A percentile compares a stretch with the other conserved stretches of the same genome.
phyloP scores from a whole-genome alignment of 257 asterid species.

The Scutellaria minor region DNA sequence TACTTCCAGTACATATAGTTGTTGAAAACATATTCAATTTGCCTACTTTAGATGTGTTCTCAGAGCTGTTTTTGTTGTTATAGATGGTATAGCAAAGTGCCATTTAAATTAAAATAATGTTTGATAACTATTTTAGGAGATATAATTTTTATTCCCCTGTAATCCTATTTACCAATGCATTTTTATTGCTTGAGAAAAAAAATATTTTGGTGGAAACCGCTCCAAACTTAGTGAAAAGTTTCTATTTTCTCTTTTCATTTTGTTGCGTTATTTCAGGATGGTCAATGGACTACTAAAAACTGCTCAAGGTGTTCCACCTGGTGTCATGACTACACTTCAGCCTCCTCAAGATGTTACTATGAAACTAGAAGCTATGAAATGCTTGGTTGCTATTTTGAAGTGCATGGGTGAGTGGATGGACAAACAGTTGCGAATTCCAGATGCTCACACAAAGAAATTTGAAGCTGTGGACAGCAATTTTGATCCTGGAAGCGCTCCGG shows the following conservation, averaged over 20 bases:
- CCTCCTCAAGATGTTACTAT: constrained; percentile 84
- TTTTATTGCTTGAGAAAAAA: constrained; percentile 3
- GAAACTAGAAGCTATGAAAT: constrained; percentile 95
- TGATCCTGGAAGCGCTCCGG: constrained; percentile 68
- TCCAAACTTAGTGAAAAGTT: constrained; percentile 20
- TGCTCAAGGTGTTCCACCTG: constrained; percentile 99
- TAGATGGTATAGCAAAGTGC: constrained; percentile 2
- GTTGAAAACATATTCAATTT: constrained; percentile 1
- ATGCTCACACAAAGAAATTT: constrained; percentile 63
- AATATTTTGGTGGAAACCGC: constrained; percentile 5
- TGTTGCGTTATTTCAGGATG: constrained; percentile 60
- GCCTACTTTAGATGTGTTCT: constrained; percentile 13
- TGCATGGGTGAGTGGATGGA: constrained; percentile 99
- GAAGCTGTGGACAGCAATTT: constrained; percentile 65
- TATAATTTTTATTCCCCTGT: background rate
- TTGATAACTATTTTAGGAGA: background rate
- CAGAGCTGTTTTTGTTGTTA: constrained; percentile 17
- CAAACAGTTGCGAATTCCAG: constrained; percentile 90
- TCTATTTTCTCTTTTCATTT: constrained; percentile 28
- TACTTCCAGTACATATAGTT: constrained; percentile 1
- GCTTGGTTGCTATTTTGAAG: constrained; percentile 84
- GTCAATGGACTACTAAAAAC: constrained; percentile 98
- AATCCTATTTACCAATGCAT: background rate
- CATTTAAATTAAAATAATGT: constrained; percentile 6
- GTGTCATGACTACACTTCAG: constrained; percentile 72